phyloP scores from a whole-genome alignment of 805 yeast genomes.

The Jamesozyma gamospora region DNA sequence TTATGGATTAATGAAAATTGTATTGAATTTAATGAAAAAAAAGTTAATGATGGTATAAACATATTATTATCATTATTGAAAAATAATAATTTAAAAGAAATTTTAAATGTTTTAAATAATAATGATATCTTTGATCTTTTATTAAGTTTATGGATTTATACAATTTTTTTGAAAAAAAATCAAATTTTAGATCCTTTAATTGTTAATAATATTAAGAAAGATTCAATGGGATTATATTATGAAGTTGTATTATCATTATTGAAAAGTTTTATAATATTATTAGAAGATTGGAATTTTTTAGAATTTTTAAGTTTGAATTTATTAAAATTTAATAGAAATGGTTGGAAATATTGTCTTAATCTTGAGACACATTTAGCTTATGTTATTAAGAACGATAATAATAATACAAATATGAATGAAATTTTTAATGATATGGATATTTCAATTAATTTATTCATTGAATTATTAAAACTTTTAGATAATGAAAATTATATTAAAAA shows the following conservation, averaged over 20 bases:
- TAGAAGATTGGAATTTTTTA: constrained; percentile 21
- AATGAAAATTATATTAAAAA: constrained; percentile 35
- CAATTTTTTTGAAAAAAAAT: constrained; percentile 28
- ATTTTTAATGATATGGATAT: constrained; percentile 36
- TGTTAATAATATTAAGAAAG: constrained; percentile 3
- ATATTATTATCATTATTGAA: constrained; percentile 55
- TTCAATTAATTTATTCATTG: constrained; percentile 34
- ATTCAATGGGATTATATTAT: constrained; percentile 16
- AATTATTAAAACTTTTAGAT: constrained; percentile 41
- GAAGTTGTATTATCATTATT: constrained; percentile 27
- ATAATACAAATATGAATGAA: constrained; percentile 5
- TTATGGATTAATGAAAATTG: constrained; percentile 27
- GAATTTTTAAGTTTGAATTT: constrained; percentile 24
- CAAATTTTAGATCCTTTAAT: constrained; percentile 15
- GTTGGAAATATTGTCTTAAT: constrained; percentile 30
- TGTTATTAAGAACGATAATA: constrained; percentile 9
- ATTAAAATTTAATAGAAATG: constrained; percentile 27
- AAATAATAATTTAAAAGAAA: constrained; percentile 27
- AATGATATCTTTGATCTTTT: constrained; percentile 20
- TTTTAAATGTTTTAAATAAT: constrained; percentile 27
- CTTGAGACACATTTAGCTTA: constrained; percentile 31
- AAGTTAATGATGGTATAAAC: constrained; percentile 52
- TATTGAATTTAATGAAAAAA: constrained; percentile 35
- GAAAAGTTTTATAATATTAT: constrained; percentile 26
- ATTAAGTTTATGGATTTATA: constrained; percentile 31